These are phyloP conservation scores for Neurospora crassa DNA, from an alignment of 2,329 filamentous ascomycete genomes.

Conservation along the genomic window DNA sequence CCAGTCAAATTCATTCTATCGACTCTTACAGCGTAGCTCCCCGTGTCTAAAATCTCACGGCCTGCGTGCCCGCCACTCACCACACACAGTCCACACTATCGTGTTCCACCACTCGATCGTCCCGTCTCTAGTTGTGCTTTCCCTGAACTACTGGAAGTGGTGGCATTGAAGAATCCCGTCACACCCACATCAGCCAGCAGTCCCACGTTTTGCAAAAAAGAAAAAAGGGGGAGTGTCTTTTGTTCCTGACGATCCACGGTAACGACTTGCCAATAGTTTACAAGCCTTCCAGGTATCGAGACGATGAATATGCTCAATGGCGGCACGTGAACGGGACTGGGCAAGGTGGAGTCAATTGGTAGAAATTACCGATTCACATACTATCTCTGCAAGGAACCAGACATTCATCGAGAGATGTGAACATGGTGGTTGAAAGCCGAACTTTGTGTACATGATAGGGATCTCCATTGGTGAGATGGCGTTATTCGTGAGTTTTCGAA, in stretches of 20 bases:
- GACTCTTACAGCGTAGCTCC: not conserved
- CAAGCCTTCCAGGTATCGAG: not conserved
- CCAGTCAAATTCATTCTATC: not conserved
- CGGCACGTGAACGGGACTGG: not conserved
- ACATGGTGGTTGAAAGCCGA: too few relatives aligned
- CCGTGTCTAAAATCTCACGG: not conserved
- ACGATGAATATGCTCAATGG: not conserved
- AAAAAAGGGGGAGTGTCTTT: not conserved
- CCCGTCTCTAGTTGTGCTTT: not conserved
- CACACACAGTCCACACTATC: not conserved
- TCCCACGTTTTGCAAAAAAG: not conserved
- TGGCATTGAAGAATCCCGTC: not conserved
- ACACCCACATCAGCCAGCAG: not conserved
- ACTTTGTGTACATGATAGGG: too few relatives aligned
- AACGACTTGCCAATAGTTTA: not conserved
- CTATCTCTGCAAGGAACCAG: not conserved
- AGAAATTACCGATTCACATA: not conserved
- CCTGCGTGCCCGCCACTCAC: not conserved
- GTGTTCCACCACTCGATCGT: not conserved
- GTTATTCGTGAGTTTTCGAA: too few relatives aligned
- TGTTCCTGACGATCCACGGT: not conserved
- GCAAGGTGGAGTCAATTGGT: not conserved
- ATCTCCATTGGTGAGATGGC: too few relatives aligned
- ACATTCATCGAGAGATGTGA: not conserved
- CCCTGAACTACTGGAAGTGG: not conserved